Base-by-base conservation (phyloP, 192 early-diverging fungal genomes). In the Backusella australiensis region DNA sequence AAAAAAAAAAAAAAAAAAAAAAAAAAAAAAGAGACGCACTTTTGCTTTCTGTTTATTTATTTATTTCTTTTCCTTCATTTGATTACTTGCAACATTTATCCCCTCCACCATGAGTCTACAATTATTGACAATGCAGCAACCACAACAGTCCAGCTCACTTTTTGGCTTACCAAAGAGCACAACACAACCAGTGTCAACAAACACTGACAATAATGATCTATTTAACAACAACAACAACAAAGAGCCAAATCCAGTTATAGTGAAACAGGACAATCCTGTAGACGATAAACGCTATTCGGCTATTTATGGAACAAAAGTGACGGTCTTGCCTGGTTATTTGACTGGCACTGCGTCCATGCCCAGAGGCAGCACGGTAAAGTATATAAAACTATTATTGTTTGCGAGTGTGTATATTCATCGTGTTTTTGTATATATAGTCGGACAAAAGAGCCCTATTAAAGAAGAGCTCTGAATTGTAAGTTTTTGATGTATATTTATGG, bases 381-480 rank as follows among this genome's bases (percentile, higher is more conserved):
- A 9, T 39, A 39, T 11, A 39, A 39, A 39, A 3, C 0, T 23
- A 23, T 23, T 23, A 32, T 3, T 32, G 0, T 32, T 2, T 32
- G 32, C 32, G 2, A 0, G 0, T 39, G 11, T 39, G 38, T 39
- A 39, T 39, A 39, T 39, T 39, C 38, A 39, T 44, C 42, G 15
- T 44, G 42, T 14, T 21, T 56, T 56, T 11, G 0, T 23, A 56
- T 56, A 2, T 26, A 8, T 21, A 63, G 56, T 63, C 56, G 4
- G 56, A 63, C 14, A 63, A 63, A 63, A 8, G 56, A 63, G 26
- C 56, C 12, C 26, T 63, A 14, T 63, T 63, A 63, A 63, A 63
- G 12, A 63, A 63, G 56, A 63, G 56, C n/a, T 63, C 56, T 63
- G 56, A 63, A 63, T 63, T 63, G 56, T 63, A 63, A 59, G 53